Evolutionary conservation across 352 stramenopile species (phyloP), one percentile per base, ranked within the genome.

Genomic region (Globisporangium lucens): DNA sequence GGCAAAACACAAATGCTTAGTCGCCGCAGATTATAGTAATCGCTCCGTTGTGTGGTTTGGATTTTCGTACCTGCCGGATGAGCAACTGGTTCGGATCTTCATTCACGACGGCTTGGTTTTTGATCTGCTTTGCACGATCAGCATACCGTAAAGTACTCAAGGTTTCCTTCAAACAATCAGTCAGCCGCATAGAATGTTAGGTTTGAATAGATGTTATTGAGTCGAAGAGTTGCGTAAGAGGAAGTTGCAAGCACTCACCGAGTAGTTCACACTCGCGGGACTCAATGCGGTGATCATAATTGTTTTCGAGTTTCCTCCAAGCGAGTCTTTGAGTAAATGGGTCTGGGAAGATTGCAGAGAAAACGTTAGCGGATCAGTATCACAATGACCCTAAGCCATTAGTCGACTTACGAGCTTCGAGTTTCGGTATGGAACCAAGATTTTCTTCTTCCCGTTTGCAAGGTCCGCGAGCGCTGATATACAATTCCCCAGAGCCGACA

Each of bases 51-150:
- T 27, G 20, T 35, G 46, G 24, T 53, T 1, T 12, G 30, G 58
- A 7, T 27, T 3, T 15, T 17, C 35, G 24, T 74, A 93, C 79
- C 70, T 89, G 79, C 5, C 88, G 82, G 55, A 97, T 96, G 17
- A 97, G 80, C 60, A 93, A 63, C 69, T 95, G 85, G 43, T 91
- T 97, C 6, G 89, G 90, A 60, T 98, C 91, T 76, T 98, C 92
- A 59, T 98, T 98, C 41, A 98, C 89, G 15, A 97, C 75, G 2
- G 90, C 91, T 63, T 97, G 90, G 73, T 97, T 98, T 66, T 97
- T 97, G 69, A 98, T 98, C 66, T 97, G 87, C 71, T 98, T 97
- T 0, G 91, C 92, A 52, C 91, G 77, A 66, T 97, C 89, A 0
- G 91, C 92, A 66, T 97, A 98, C n/a, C 91, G 79, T 15, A 98